Percentiles rank a stretch among this genome's conserved stretches.
Evolutionary conservation across 768 basidiomycete species (phyloP).

Genomic region (Albatrellus ellisii): DNA sequence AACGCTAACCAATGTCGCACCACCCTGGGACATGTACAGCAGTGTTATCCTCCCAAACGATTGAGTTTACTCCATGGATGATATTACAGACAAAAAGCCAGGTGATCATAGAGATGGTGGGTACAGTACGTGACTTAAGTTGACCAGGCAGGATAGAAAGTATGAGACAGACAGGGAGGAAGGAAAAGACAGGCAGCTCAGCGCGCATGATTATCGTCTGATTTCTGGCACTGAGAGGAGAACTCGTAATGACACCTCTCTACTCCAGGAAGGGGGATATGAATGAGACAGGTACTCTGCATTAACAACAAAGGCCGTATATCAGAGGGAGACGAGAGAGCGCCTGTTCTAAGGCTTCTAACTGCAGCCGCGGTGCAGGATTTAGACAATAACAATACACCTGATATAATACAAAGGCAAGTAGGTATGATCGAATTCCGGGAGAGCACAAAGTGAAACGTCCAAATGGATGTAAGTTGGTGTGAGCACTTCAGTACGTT

Average conservation of each 20-base stretch:
- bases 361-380: too few relatives aligned
- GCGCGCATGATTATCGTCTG: slow-evolving; percentile 6
- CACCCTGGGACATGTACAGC: slow-evolving; percentile 19
- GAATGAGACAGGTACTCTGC: too few relatives aligned
- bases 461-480: too few relatives aligned
- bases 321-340: too few relatives aligned
- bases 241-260: background rate
- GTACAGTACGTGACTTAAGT: slow-evolving; percentile 6
- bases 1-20: slow-evolving; percentile 27
- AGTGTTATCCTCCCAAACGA: slow-evolving; percentile 23
- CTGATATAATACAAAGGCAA: too few relatives aligned
- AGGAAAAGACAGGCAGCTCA: slow-evolving; percentile 11
- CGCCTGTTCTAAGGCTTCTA: too few relatives aligned
- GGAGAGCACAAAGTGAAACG: too few relatives aligned
- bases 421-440: too few relatives aligned
- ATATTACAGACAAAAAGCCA: slow-evolving; percentile 17
- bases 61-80: slow-evolving; percentile 18
- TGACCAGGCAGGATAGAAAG: slow-evolving; percentile 11
- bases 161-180: slow-evolving; percentile 7
- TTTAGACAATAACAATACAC: too few relatives aligned
- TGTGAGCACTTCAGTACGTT: too few relatives aligned
- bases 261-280: background rate
- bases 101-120: slow-evolving; percentile 11
- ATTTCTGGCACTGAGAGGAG: slow-evolving; percentile 4
- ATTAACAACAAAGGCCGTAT: too few relatives aligned